A percentile compares a stretch with the other conserved stretches of the same genome.
phyloP scores from a whole-genome alignment of 2,329 filamentous ascomycete genomes.

The Coniochaeta hoffmannii region DNA sequence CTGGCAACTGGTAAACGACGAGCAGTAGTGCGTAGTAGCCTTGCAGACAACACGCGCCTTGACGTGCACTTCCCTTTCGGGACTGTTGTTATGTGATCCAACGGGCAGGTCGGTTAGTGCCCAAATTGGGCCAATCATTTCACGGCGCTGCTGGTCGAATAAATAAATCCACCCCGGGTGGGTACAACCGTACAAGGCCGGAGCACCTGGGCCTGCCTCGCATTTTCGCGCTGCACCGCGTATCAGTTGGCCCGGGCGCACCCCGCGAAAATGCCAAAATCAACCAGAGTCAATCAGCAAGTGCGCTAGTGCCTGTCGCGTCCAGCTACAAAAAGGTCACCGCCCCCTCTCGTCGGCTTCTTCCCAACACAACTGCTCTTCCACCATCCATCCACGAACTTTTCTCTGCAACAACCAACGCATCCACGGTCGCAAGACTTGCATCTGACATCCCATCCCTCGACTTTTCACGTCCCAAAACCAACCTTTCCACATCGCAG shows the following conservation, averaged over 20 bases:
- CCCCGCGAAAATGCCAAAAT: slow-evolving; percentile 15
- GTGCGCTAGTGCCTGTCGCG: slow-evolving; percentile 39
- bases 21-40: neutral
- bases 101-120: neutral
- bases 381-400: slow-evolving; percentile 33
- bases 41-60: neutral
- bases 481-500: slow-evolving; percentile 26
- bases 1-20: neutral
- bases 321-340: slow-evolving; percentile 55
- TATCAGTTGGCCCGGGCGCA: slow-evolving; percentile 4
- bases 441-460: slow-evolving; percentile 14
- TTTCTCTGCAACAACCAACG: slow-evolving; percentile 19
- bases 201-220: slow-evolving; percentile 8
- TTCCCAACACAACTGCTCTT: slow-evolving; percentile 13
- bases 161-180: neutral
- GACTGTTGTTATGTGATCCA: neutral
- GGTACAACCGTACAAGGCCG: neutral
- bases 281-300: slow-evolving; percentile 47
- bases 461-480: slow-evolving; percentile 7
- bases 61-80: neutral
- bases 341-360: slow-evolving; percentile 40
- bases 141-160: neutral
- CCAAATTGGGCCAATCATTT: neutral
- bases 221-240: slow-evolving; percentile 21
- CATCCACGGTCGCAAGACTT: slow-evolving; percentile 1